Evolutionary conservation across 805 yeast genomes (phyloP), one percentile per base, ranked within the genome.

Genomic region (Teunomyces lycoperdinae): DNA sequence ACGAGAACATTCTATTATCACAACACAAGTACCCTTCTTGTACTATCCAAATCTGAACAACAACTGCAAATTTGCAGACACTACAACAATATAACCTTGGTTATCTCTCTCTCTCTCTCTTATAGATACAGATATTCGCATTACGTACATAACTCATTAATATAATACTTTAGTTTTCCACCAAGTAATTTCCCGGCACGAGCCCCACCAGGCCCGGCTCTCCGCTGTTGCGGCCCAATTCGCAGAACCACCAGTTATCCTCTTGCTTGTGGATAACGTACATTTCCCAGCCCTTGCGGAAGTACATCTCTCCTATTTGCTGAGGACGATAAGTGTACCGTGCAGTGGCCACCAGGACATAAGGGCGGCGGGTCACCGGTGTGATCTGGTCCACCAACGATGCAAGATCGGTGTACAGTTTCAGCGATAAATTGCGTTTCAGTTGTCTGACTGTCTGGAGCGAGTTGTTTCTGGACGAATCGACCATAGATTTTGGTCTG

Each of bases 201-300:
- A 73, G 58, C 0, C 78, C 78, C 4, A 73, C 63, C 48, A 55
- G 44, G 6, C 78, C 78, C 14, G 54, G 53, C 5, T 58, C 60
- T n/a, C 59, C 64, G 46, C 71, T 61, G 43, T 70, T 71, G 3
- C 68, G 69, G 5, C 55, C 53, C 50, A 73, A 61, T 51, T 73
- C 77, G 55, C 77, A 73, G 32, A 72, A 64, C 51, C 54, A 73
- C 78, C 78, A 73, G 46, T 68, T 63, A 49, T 73, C 78, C 45
- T 67, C 74, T 51, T 73, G 78, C 47, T 67, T 69, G 56, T 71
- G 71, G 28, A 73, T 60, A 26, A 73, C 62, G 48, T 62, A 73
- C 65, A 73, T 67, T 40, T 70, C 57, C 74, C 76, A 70, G 38
- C 69, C 68, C 50, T 72, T 73, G 44, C 57, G 64, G 60, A 73